Percentiles rank a stretch among this genome's conserved stretches.
Conservation (phyloP, 441 rosid genomes). For the Populus hybrid region DNA sequence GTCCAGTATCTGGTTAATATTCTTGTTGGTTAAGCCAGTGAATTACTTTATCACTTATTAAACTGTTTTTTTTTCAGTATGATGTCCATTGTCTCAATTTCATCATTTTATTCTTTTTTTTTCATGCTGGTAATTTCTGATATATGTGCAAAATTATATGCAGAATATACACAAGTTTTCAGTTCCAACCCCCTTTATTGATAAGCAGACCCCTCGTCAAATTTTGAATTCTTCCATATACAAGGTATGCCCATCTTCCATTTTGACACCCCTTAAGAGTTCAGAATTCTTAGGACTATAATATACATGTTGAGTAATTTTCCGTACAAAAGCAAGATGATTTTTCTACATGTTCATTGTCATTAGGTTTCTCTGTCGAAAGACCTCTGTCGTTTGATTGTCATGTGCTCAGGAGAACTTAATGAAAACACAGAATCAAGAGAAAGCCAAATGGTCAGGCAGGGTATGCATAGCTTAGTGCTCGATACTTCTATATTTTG, state of each 20-base stretch:
- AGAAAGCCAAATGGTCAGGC: constrained; percentile 31
- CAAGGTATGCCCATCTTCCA: constrained; percentile 50
- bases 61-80: not conserved
- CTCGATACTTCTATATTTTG: constrained; percentile 81
- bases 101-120: not conserved
- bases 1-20: not conserved
- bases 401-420: constrained; percentile 79
- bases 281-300: not conserved
- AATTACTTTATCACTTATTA: not conserved
- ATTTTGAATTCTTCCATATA: constrained; percentile 57
- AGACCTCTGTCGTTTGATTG: constrained; percentile 75
- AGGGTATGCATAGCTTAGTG: constrained; percentile 54
- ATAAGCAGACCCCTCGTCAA: constrained; percentile 35
- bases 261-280: constrained; percentile 16
- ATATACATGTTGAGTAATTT: not conserved
- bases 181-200: constrained; percentile 40
- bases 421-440: constrained; percentile 38
- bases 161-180: constrained; percentile 73
- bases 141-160: constrained; percentile 13
- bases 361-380: constrained; percentile 80
- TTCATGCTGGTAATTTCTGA: not conserved
- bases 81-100: not conserved
- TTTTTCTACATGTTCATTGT: constrained; percentile 6
- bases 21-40: not conserved
- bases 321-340: not conserved